Base-by-base conservation (phyloP, 106 monocot genomes). In the Dioscorea zingiberensis region DNA sequence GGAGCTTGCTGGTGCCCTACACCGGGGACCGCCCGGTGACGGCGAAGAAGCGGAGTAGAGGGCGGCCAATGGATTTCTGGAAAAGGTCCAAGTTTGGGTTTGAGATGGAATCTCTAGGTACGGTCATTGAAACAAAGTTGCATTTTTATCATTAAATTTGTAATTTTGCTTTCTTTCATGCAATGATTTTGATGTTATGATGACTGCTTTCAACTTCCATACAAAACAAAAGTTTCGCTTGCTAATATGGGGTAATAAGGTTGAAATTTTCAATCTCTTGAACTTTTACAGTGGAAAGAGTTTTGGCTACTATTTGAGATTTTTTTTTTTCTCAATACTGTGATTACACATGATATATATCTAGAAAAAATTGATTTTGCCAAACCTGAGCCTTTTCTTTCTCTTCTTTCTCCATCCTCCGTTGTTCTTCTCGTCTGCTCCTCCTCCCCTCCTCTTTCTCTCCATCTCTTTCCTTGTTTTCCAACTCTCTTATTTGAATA, bases 1-100 rank as follows among this genome's bases (percentile, higher is more conserved):
- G 90, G 54, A 90, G 77, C 69, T 15, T 77, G 68, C 23, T 81
- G 55, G 46, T 57, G 77, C 82, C 83, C 57, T 67, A 77, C 89
- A 24, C 83, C 85, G 47, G 58, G 66, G 57, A 85, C 82, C 60
- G 62, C 58, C 1, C 13, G 89, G 77, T 51, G 74, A 68, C 21
- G 64, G 71, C 46, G 25, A 38, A 65, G 56, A 68, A 51, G 51
- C 82, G 91, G 69, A 81, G 88, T 63, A 91, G 83, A 81, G 91
- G 78, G 76, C 74, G 91, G 79, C 78, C 80, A 47, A 60, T 55
- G 24, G 90, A 81, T 24, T 84, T 78, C 19, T 21, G 80, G 26
- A 83, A 69, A 54, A 87, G 85, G 57, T 74, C 74, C 27, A 51
- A 71, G 38, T 71, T 57, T 0, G 69, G 79, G 17, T 22, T 75